Conservation (phyloP, 192 early-diverging fungal genomes). For the Martensiomyces pterosporus region DNA sequence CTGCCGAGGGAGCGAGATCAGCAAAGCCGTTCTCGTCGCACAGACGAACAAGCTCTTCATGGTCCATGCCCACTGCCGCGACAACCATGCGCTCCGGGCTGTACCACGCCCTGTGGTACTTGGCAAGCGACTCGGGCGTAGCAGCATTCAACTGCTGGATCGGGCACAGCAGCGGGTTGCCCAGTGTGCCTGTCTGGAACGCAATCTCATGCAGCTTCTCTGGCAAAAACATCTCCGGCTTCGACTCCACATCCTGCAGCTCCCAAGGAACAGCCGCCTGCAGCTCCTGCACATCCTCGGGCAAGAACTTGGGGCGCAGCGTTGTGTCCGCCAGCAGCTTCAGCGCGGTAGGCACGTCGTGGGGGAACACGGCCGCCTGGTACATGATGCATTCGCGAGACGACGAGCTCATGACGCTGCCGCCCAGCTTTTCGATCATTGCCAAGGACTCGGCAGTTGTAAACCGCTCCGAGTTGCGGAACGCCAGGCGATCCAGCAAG, state of each 20-base stretch:
- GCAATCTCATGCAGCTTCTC: constrained; percentile 86
- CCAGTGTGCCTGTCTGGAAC: constrained; percentile 73
- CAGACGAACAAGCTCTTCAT: constrained; percentile 70
- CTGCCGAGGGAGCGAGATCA: constrained; percentile 24
- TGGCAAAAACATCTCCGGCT: constrained; percentile 81
- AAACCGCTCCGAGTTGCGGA: constrained; percentile 78
- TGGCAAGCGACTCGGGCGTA: constrained; percentile 62
- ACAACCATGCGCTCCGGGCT: constrained; percentile 89
- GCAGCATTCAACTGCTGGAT: constrained; percentile 61
- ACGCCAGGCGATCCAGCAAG: constrained; percentile 87
- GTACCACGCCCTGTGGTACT: constrained; percentile 80
- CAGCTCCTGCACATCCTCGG: constrained; percentile 80
- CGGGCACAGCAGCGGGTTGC: constrained; percentile 74
- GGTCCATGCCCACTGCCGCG: constrained; percentile 79
- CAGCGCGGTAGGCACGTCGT: constrained; percentile 72
- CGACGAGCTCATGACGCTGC: constrained; percentile 84
- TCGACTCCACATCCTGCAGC: constrained; percentile 78
- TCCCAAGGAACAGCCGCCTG: constrained; percentile 77
- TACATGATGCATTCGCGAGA: constrained; percentile 95
- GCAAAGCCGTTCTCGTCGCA: constrained; percentile 74
- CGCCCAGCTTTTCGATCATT: constrained; percentile 82
- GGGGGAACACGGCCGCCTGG: constrained; percentile 83
- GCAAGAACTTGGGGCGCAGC: constrained; percentile 64
- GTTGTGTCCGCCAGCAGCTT: constrained; percentile 77
- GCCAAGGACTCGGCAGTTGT: constrained; percentile 67